These are phyloP conservation scores for Monosporozyma aerobia DNA, from an alignment of 805 yeast species.

Conservation along the genomic window DNA sequence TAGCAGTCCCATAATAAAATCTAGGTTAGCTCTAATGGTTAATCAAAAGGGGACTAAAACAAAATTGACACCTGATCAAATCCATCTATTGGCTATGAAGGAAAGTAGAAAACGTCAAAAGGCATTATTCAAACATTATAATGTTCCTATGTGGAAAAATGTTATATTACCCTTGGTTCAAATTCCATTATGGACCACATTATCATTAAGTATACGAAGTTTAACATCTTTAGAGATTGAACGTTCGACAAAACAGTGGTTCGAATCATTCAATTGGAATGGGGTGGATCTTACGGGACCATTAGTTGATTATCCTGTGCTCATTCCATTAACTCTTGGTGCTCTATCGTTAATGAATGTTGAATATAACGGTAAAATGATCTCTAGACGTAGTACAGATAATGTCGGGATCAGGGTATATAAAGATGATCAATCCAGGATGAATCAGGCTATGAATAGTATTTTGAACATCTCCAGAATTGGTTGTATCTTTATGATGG, in stretches of 20 bases:
- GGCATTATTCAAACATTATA: slow-evolving; percentile 51
- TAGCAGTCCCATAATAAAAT: slow-evolving; percentile 62
- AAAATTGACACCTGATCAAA: slow-evolving; percentile 64
- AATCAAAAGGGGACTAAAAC: slow-evolving; percentile 1
- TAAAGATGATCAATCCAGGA: slow-evolving; percentile 14
- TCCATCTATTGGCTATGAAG: slow-evolving; percentile 60
- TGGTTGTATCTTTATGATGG: slow-evolving; percentile 73
- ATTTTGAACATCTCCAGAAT: slow-evolving; percentile 63
- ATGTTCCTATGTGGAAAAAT: slow-evolving; percentile 76
- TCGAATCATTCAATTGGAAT: slow-evolving; percentile 34
- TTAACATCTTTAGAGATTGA: slow-evolving; percentile 49
- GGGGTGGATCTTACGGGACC: slow-evolving; percentile 43
- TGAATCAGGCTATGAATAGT: slow-evolving; percentile 31
- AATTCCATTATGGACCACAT: slow-evolving; percentile 76
- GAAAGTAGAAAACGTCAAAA: slow-evolving; percentile 73
- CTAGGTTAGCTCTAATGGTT: slow-evolving; percentile 33
- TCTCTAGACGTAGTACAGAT: slow-evolving; percentile 18
- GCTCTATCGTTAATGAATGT: slow-evolving; percentile 62
- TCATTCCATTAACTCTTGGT: slow-evolving; percentile 68
- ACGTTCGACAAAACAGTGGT: slow-evolving; percentile 23
- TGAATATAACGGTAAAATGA: slow-evolving; percentile 71
- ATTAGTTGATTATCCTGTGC: slow-evolving; percentile 57
- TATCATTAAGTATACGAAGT: slow-evolving; percentile 67
- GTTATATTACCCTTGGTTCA: slow-evolving; percentile 68
- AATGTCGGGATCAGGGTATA: slow-evolving; percentile 17